Evolutionary conservation across 192 early-diverging fungal species (phyloP), one percentile per base, ranked within the genome.

Genomic region (Obelidium mucronatum): DNA sequence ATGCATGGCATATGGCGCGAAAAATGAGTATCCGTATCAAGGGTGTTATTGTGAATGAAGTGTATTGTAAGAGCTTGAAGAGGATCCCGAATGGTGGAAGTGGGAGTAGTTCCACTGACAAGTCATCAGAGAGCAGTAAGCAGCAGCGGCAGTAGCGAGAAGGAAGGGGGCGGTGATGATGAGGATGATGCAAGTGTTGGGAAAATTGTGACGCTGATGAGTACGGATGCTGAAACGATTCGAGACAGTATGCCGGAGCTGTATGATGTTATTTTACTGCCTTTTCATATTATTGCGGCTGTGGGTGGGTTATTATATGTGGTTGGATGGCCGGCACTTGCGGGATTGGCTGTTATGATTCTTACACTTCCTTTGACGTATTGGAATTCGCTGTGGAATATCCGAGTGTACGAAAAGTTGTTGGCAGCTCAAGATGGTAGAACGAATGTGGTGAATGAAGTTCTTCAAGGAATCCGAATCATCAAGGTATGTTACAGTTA

Each of bases 361-460:
- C 28, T 75, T 19, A 70, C 73, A 2, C n/a, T 75, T 8, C 78
- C 78, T n/a, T 26, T 44, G 24, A 79, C 78, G 8, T 77, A 77
- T 44, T 37, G 17, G 40, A 61, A 69, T 54, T 67, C 67, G 36
- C 34, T 42, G 36, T 67, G 76, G 78, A 58, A 59, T 40, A 74
- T 64, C 54, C 64, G 62, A 22, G 78, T 66, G 26, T 73, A 73
- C 26, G 73, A 74, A 31, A 74, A 74, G 28, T 62, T 91, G 26
- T 86, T 91, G 82, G 74, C 68, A 8, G 82, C 85, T 31, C 85
- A 84, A 13, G 93, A 94, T 68, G 83, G 74, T 31, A 83, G 93
- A 26, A 79, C 88, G n/a, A 85, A 85, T 30, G 74, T 91, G 1
- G 86, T 90, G 72, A 88, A 92, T 67, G 89, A 94, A 67, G 79